Evolutionary conservation across 202 grass and related monocot genomes (phyloP), one percentile per base, ranked within the genome.

Genomic region (Carex sylvatica): DNA sequence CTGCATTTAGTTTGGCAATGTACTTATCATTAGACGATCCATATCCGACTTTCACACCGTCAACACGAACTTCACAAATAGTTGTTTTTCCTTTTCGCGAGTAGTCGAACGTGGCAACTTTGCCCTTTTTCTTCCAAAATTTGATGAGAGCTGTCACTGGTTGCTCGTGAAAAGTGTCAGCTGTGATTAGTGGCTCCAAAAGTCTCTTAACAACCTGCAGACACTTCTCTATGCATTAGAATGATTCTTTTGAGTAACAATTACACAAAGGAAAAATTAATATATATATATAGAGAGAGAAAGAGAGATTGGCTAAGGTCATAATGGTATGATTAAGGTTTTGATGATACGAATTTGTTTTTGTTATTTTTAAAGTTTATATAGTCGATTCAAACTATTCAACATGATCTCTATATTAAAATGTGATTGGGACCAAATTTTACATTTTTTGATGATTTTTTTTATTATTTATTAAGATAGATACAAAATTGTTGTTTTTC

Each of bases 121-220:
- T 97, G n/a, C 90, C 88, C 64, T 86, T 84, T 85, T 94, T 97
- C 73, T 94, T 88, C 65, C 88, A 97, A 66, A 94, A 62, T 51
- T 92, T 83, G 47, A 89, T 83, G 59, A 94, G 86, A 3, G 73
- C 83, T 70, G 90, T 88, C 18, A 35, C 33, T 35, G 4, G 0
- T 4, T 35, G 33, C 33, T 35, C 4, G 33, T 0, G 72, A 74
- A 94, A 46, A 35, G 83, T 94, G 83, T 97, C 90, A 65, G 82
- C 70, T 6, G 90, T 97, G 69, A 97, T 71, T 83, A 97, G 87
- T 30, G 94, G 92, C 88, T 97, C 94, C 80, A 97, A 80, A n/a
- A 97, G 70, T 26, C 73, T 83, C 61, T 78, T 94, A 61, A 89
- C 85, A 64, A 89, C 85, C 94, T 97, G 40, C 9, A 78, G 23